These are phyloP conservation scores for Fusarium sp. DNA, from an alignment of 2,329 filamentous ascomycete genomes.

Conservation along the genomic window DNA sequence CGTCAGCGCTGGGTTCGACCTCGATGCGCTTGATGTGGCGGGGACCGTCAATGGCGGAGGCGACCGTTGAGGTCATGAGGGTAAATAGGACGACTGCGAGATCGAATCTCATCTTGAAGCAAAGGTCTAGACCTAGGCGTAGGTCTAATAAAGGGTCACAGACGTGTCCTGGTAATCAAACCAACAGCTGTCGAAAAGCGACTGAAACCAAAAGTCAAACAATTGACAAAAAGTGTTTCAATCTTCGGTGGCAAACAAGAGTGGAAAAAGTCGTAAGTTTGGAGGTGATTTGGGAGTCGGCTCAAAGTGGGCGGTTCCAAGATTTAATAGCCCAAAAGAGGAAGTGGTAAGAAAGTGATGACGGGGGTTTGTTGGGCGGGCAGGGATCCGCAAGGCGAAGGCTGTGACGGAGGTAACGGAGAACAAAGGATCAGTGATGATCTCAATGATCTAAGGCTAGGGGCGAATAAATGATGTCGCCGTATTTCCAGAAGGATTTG, in stretches of 20 bases:
- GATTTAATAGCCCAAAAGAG: slow-evolving; percentile 30
- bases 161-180: neutral
- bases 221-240: slow-evolving; percentile 2
- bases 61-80: slow-evolving; percentile 45
- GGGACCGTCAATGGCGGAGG: slow-evolving; percentile 41
- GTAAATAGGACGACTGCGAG: slow-evolving; percentile 46
- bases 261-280: slow-evolving; percentile 3
- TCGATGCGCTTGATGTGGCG: slow-evolving; percentile 43
- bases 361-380: slow-evolving; percentile 15
- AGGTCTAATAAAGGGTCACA: slow-evolving; percentile 1
- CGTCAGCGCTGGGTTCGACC: slow-evolving; percentile 40
- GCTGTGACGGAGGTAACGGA: slow-evolving; percentile 6
- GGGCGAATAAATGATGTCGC: slow-evolving; percentile 29
- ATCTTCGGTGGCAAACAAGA: slow-evolving; percentile 1
- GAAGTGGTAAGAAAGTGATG: slow-evolving; percentile 14
- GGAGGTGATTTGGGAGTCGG: slow-evolving; percentile 3
- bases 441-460: slow-evolving; percentile 1
- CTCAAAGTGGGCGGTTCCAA: slow-evolving; percentile 27
- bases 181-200: slow-evolving; percentile 5
- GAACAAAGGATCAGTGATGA: slow-evolving; percentile 16
- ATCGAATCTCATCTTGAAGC: slow-evolving; percentile 49
- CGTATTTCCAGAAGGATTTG: slow-evolving; percentile 13
- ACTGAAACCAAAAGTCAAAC: neutral
- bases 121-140: slow-evolving; percentile 1
- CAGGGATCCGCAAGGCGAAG: slow-evolving; percentile 24